Evolutionary conservation across 2,329 filamentous ascomycete genomes (phyloP), one percentile per base, ranked within the genome.

Genomic region (Curvularia verruculosa): DNA sequence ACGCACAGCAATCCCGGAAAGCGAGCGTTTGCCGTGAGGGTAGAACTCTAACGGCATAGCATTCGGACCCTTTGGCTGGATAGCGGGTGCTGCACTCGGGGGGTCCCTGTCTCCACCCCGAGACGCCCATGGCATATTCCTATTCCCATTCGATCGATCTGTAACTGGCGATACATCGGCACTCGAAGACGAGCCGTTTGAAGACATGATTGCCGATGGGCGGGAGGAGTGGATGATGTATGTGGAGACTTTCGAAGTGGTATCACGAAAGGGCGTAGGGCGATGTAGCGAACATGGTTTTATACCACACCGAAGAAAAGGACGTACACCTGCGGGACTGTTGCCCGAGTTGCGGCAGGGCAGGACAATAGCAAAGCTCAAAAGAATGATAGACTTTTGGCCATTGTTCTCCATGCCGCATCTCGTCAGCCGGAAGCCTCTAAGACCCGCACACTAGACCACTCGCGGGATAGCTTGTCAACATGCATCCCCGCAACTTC

Each of bases 1-100:
- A 28, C 81, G 80, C 9, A 79, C 54, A 24, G 77, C 76, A 60
- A 83, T 82, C 64, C 75, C 77, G 21, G 79, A 78, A 19, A 82
- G 77, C 24, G 80, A 80, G 52, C 80, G 78, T 44, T 73, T 70
- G 51, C 79, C 78, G 48, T 70, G 69, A 1, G 79, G 79, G 21
- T 75, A 76, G 56, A 81, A 76, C 13, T 75, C 73, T 24, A 58
- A 53, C 3, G 69, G 58, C n/a, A 75, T 46, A 15, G 49, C 49
- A 40, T 62, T 65, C 5, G 46, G 52, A 15, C 50, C 58, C 40
- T 49, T 65, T 44, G 56, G 34, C 28, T 64, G 66, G 3, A 67
- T 52, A n/a, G 55, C 63, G 7, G 65, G 54, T 10, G 66, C 55
- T 56, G 70, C 68, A 41, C 60, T 61, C 7, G 66, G 68, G 21